Evolutionary conservation across 2,329 filamentous ascomycete genomes (phyloP), one percentile per base, ranked within the genome.

Genomic region (Colletotrichum plurivorum): DNA sequence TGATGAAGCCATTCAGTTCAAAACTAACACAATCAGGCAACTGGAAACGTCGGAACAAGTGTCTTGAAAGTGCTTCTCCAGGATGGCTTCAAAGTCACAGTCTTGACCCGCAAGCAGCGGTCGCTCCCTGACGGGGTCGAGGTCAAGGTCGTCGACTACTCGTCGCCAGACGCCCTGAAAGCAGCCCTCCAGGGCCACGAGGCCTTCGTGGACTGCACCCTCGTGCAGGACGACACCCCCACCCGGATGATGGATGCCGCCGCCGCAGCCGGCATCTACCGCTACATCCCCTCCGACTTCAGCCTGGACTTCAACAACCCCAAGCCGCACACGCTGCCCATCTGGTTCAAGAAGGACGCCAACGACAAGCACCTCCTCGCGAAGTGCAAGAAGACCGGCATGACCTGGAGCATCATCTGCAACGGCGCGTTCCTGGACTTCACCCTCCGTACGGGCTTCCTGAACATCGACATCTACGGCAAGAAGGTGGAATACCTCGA

Each of bases 241-340:
- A 79, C 91, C 51, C 54, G 68, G 16, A 43, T 70, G 48, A 82
- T 91, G 53, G 85, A 91, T 27, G 90, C 89, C 0, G 85, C 89
- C 25, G 80, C 88, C 27, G 83, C 83, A 2, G 88, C 88, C 2
- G 88, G 89, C 2, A 88, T 92, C 0, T 83, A 88, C 74, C 84
- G 88, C 12, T 89, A 91, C 79, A 78, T 92, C 27, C 89, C 89
- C 1, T 87, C 87, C 2, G 89, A 91, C 67, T 92, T 85, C 49
- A 82, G 82, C 31, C 73, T 76, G 49, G 76, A 83, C 78, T 73
- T 80, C 5, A 63, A 63, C 45, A 73, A 73, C 54, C 68, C 70
- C 31, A 72, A 71, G 13, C 51, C 52, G 1, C 25, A 43, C n/a
- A 16, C 39, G 5, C 36, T 76, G 4, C 74, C 74, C 27, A 52